Evolutionary conservation across 1,284 basidiomycete species (phyloP), one percentile per base, ranked within the genome.

Genomic region (Trichosporon sp.): DNA sequence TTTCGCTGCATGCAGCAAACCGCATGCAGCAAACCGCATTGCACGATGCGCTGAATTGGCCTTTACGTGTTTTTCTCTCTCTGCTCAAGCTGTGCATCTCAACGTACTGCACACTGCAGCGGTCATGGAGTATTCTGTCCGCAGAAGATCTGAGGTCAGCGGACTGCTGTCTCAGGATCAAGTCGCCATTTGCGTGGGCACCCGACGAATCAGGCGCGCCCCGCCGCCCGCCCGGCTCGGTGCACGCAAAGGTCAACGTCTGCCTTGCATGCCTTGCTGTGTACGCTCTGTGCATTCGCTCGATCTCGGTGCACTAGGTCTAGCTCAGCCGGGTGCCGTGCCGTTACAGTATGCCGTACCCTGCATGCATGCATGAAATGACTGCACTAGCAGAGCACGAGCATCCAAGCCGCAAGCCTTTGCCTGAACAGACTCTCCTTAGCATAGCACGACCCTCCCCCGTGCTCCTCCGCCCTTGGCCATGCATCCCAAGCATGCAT

Each of bases 361-460:
- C 19, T 54, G 51, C 51, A 54, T 54, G 51, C 19, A 16, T 54
- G 19, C 14, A 46, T 16, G 43, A 46, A n/a, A 16, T n/a, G 43
- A 46, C 38, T 40, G 38, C 38, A 40, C 38, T 40, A 40, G 43
- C 16, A 46, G 43, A 46, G 43, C 43, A 46, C 43, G 43, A 54
- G 51, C 51, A 54, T 19, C 21, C 19, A 26, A 54, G 21, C n/a
- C 43, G 43, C 51, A 21, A 54, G 38, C 38, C 38, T 40, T 40
- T 11, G 38, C 38, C 38, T 12, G 38, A 10, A 12, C 2, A 12
- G 11, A 2, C 11, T 10, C 51, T 4, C 51, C 51, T 26, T 26
- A 54, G 51, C 51, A 54, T 54, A 54, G 51, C 51, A 54, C 51
- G 51, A 54, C 51, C 51, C 51, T 46, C 43, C 51, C 10, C 19